Conservation (phyloP, 345 rosid species). For the Salix dunnii region DNA sequence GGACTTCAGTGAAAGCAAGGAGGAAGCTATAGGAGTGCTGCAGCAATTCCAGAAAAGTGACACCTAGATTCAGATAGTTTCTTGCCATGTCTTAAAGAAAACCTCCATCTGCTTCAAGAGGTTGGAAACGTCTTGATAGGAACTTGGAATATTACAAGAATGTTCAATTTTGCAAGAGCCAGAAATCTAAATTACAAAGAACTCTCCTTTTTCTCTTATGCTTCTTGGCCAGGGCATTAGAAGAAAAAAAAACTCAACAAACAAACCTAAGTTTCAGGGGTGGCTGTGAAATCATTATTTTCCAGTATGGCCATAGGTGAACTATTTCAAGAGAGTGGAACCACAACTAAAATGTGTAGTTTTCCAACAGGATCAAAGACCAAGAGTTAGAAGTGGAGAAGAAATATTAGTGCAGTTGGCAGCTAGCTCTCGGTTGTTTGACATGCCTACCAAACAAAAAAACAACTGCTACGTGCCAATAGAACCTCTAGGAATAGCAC, state of each 20-base stretch:
- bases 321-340: neutral
- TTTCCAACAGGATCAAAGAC: neutral
- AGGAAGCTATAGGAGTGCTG: constrained; percentile 40
- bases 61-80: neutral
- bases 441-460: neutral
- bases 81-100: neutral
- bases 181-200: neutral
- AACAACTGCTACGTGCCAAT: neutral
- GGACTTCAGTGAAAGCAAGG: constrained; percentile 41
- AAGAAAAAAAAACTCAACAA: too few species aligned
- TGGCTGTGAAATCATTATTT: neutral
- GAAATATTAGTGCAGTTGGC: neutral
- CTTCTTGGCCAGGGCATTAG: neutral
- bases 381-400: neutral
- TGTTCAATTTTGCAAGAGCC: neutral
- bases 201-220: neutral
- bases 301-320: neutral
- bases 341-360: neutral
- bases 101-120: neutral
- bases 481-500: neutral
- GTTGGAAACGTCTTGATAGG: neutral
- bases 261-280: neutral
- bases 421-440: neutral
- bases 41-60: constrained; percentile 16
- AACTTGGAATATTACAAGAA: neutral